A percentile compares a stretch with the other conserved stretches of the same genome.
These are phyloP conservation scores for Brassica incana DNA, from an alignment of 345 rosid species.

Conservation along the genomic window DNA sequence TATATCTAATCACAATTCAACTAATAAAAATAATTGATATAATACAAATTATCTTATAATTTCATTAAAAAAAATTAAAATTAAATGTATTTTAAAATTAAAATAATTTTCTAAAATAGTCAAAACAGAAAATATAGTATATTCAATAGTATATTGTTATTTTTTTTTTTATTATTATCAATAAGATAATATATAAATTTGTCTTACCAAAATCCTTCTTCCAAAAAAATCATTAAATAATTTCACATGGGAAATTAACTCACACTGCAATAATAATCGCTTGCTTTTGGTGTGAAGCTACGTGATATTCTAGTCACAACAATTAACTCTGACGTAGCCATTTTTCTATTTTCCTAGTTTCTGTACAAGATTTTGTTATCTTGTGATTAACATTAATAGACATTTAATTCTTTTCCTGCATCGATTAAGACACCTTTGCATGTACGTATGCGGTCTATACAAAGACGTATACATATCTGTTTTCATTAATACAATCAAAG, in stretches of 20 bases:
- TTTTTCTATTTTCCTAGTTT: constrained; percentile 33
- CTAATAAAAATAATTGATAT: neutral
- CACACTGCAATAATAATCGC: constrained; percentile 35
- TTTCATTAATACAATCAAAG: neutral
- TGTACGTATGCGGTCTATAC: constrained; percentile 3
- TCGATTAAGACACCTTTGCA: constrained; percentile 32
- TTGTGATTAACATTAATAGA: constrained; percentile 37
- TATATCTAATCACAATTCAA: neutral
- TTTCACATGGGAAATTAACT: constrained; percentile 45
- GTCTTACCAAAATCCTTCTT: constrained; percentile 4
- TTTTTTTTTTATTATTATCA: too few species aligned
- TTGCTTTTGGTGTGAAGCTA: constrained; percentile 38
- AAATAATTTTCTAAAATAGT: neutral
- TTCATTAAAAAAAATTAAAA: neutral
- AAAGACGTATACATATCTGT: constrained; percentile 1
- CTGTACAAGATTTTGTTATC: constrained; percentile 28
- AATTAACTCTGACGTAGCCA: constrained; percentile 32
- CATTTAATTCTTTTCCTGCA: constrained; percentile 34
- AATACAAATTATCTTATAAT: neutral
- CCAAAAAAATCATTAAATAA: constrained; percentile 32
- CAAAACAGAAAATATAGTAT: too few species aligned
- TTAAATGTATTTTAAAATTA: neutral
- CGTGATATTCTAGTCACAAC: constrained; percentile 30
- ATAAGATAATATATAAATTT: neutral
- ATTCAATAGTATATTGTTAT: too few species aligned